phyloP scores from a whole-genome alignment of 306 rosid genomes.

The Gleditsia sinensis region DNA sequence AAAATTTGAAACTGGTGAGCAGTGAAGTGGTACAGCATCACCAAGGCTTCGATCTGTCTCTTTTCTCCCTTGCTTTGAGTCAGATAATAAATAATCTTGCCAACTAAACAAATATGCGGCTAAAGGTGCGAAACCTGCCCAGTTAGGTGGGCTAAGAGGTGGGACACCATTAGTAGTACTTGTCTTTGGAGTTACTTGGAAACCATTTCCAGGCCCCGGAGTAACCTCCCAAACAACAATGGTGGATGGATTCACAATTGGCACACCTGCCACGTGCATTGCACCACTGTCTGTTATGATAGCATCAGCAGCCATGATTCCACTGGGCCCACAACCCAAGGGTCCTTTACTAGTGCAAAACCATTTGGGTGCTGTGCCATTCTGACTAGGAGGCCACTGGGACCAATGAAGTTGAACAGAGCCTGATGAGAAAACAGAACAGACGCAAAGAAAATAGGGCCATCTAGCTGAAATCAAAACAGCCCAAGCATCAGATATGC shows the following conservation, averaged over 20 bases:
- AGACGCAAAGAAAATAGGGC: slow-evolving; percentile 92
- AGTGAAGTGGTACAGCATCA: slow-evolving; percentile 79
- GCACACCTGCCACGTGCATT: slow-evolving; percentile 99
- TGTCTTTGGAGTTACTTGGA: slow-evolving; percentile 77
- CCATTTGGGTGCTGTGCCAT: slow-evolving; percentile 71
- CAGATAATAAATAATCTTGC: slow-evolving; percentile 88
- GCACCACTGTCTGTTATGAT: slow-evolving; percentile 96
- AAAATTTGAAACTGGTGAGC: slow-evolving; percentile 97
- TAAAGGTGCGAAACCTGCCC: slow-evolving; percentile 92
- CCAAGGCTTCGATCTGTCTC: slow-evolving; percentile 64
- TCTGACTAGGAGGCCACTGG: slow-evolving; percentile 92
- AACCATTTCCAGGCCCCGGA: slow-evolving; percentile 98
- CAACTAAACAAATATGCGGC: slow-evolving; percentile 94
- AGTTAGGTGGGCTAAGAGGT: slow-evolving; percentile 72
- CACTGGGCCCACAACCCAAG: slow-evolving; percentile 98
- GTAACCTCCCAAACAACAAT: slow-evolving; percentile 99
- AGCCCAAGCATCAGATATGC: slow-evolving; percentile 42
- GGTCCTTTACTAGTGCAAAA: slow-evolving; percentile 96
- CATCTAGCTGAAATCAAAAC: slow-evolving; percentile 82
- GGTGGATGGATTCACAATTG: slow-evolving; percentile 96
- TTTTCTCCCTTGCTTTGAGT: slow-evolving; percentile 73
- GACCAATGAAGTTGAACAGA: slow-evolving; percentile 98
- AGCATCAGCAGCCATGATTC: slow-evolving; percentile 99
- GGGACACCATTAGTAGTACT: slow-evolving; percentile 71
- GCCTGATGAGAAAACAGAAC: slow-evolving; percentile 98